phyloP scores from a whole-genome alignment of 257 asterid species.

The Fraxinus americana region DNA sequence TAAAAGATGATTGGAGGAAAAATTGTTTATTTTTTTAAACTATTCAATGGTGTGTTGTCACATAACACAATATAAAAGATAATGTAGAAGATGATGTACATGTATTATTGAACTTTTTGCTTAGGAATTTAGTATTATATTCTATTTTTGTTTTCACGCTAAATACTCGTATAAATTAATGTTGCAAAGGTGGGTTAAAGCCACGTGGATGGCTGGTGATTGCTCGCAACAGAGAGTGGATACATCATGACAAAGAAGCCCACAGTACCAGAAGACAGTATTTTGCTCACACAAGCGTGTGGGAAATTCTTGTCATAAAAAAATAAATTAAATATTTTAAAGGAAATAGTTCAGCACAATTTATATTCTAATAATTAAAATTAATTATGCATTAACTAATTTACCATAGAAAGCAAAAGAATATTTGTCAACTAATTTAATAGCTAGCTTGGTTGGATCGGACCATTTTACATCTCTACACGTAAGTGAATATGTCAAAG shows the following conservation, averaged over 20 bases:
- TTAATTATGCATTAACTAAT: too few relatives aligned
- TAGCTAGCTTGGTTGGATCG: too few relatives aligned
- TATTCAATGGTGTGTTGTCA: too few relatives aligned
- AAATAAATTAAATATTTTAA: neutral
- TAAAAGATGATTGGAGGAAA: too few relatives aligned
- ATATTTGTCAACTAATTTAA: neutral
- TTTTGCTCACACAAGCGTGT: conserved; percentile 26
- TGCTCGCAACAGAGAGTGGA: neutral
- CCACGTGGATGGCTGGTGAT: conserved; percentile 27
- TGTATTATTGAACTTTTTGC: neutral
- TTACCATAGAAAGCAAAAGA: neutral
- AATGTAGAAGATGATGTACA: too few relatives aligned
- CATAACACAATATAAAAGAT: too few relatives aligned
- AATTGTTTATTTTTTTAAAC: too few relatives aligned
- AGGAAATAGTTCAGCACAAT: neutral
- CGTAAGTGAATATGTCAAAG: too few relatives aligned
- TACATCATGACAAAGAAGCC: too few relatives aligned
- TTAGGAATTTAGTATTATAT: conserved; percentile 19
- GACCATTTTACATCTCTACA: too few relatives aligned
- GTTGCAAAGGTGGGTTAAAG: conserved; percentile 18
- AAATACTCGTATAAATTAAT: conserved; percentile 25
- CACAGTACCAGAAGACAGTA: conserved; percentile 11
- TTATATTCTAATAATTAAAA: too few relatives aligned
- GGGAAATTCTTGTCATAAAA: conserved; percentile 13
- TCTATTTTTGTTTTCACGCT: conserved; percentile 18